phyloP scores from a whole-genome alignment of 331 rosid genomes.

The Erythrophleum ivorense region DNA sequence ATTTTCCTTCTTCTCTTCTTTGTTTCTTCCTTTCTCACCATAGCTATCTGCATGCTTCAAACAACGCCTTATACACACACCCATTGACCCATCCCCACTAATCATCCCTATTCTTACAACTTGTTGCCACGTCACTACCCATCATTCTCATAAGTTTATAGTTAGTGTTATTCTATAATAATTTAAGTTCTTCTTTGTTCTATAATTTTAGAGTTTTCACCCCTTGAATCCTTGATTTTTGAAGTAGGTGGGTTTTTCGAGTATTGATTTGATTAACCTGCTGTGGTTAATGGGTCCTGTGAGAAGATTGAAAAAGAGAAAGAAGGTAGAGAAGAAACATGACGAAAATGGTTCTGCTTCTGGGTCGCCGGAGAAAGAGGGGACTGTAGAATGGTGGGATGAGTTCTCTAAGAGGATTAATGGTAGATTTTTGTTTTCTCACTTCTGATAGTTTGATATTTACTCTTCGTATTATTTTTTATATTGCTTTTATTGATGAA shows the following conservation, averaged over 20 bases:
- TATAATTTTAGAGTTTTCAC: slow-evolving; percentile 35
- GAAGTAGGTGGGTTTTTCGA: slow-evolving; percentile 44
- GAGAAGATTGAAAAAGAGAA: slow-evolving; percentile 61
- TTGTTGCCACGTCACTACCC: slow-evolving; percentile 47
- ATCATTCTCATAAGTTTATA: slow-evolving; percentile 31
- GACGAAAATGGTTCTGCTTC: slow-evolving; percentile 58
- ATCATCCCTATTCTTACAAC: slow-evolving; percentile 26
- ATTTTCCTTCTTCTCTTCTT: slow-evolving; percentile 31
- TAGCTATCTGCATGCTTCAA: slow-evolving; percentile 52
- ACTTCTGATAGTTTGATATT: slow-evolving; percentile 31
- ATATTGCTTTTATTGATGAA: slow-evolving; percentile 32
- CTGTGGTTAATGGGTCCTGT: slow-evolving; percentile 65
- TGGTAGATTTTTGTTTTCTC: slow-evolving; percentile 48
- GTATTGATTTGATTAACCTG: slow-evolving; percentile 51
- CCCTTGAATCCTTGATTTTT: slow-evolving; percentile 32
- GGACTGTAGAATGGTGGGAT: slow-evolving; percentile 68
- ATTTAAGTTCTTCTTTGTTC: slow-evolving; percentile 35
- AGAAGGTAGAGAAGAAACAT: slow-evolving; percentile 60
- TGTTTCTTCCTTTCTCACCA: slow-evolving; percentile 29
- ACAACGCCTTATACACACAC: slow-evolving; percentile 14
- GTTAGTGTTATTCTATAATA: slow-evolving; percentile 19
- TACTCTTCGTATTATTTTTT: slow-evolving; percentile 28
- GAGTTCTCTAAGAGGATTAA: slow-evolving; percentile 56
- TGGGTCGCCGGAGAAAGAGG: slow-evolving; percentile 66
- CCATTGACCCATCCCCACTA: slow-evolving; percentile 41